Percentiles rank a stretch among this genome's conserved stretches.
These are phyloP conservation scores for Suillus ampliporus DNA, from an alignment of 768 basidiomycete genomes.

Conservation along the genomic window DNA sequence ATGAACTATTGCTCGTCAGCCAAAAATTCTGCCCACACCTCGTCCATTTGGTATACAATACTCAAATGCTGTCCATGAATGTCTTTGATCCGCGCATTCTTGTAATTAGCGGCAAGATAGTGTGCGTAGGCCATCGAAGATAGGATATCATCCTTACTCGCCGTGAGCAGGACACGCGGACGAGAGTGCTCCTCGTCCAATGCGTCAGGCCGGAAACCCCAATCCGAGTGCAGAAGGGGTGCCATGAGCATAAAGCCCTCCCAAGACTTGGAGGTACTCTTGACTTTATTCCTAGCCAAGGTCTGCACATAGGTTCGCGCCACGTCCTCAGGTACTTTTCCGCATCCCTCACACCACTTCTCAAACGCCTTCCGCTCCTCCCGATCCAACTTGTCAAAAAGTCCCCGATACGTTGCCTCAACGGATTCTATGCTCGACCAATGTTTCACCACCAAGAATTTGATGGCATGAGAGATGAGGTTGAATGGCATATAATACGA, in stretches of 20 bases:
- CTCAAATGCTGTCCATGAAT: slow-evolving; percentile 58
- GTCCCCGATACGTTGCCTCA: slow-evolving; percentile 44
- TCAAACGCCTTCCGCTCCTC: slow-evolving; percentile 38
- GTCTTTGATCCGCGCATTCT: slow-evolving; percentile 46
- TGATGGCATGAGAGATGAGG: slow-evolving; percentile 39
- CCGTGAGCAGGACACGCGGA: slow-evolving; percentile 52
- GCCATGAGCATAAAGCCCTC: slow-evolving; percentile 54
- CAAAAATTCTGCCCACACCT: slow-evolving; percentile 48
- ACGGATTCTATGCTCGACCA: slow-evolving; percentile 47
- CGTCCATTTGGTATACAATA: slow-evolving; percentile 49
- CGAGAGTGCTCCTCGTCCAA: slow-evolving; percentile 52
- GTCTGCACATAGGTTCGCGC: too few relatives aligned
- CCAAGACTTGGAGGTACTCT: slow-evolving; percentile 57
- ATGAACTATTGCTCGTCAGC: slow-evolving; percentile 15
- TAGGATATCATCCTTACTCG: slow-evolving; percentile 48
- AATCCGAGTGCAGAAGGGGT: slow-evolving; percentile 52
- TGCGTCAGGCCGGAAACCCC: slow-evolving; percentile 51
- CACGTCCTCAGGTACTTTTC: slow-evolving; percentile 48
- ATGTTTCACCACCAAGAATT: slow-evolving; percentile 38
- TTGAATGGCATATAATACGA: slow-evolving; percentile 48
- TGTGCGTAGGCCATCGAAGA: slow-evolving; percentile 49
- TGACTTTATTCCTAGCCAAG: slow-evolving; percentile 47
- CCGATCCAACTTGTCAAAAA: slow-evolving; percentile 50
- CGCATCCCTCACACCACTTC: slow-evolving; percentile 48
- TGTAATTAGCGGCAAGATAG: slow-evolving; percentile 55